phyloP scores from a whole-genome alignment of 2,329 filamentous ascomycete species.

The Dryadomyces quercivorus region DNA sequence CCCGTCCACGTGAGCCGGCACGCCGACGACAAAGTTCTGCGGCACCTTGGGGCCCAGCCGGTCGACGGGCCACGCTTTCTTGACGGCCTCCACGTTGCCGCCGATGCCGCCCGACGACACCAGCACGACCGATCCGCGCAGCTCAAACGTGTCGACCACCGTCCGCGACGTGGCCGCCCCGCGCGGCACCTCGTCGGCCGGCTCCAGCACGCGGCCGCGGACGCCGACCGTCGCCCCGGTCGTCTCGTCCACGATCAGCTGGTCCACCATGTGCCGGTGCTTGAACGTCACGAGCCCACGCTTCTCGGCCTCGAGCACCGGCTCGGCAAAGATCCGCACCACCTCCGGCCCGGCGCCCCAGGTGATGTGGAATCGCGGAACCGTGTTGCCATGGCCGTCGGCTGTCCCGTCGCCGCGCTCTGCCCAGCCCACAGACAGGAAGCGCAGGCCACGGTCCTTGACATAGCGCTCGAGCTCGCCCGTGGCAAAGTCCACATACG shows the following conservation, averaged over 20 bases:
- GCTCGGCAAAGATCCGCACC: conserved; percentile 44
- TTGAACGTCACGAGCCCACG: conserved; percentile 41
- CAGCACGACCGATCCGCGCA: conserved; percentile 38
- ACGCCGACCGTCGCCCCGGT: conserved; percentile 40
- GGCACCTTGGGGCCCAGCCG: conserved; percentile 44
- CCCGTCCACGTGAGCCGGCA: conserved; percentile 52
- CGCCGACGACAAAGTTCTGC: conserved; percentile 43
- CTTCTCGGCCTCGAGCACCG: conserved; percentile 38
- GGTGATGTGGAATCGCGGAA: conserved; percentile 49
- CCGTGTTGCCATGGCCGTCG: conserved; percentile 48
- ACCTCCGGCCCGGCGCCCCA: conserved; percentile 52
- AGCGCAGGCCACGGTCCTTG: conserved; percentile 37
- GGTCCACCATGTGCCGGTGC: conserved; percentile 45
- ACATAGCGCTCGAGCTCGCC: conserved; percentile 47
- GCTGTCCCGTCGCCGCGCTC: conserved; percentile 44
- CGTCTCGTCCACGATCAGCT: conserved; percentile 37
- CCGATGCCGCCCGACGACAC: conserved; percentile 48
- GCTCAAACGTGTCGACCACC: conserved; percentile 37
- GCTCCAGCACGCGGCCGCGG: conserved; percentile 37
- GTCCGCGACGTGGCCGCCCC: conserved; percentile 39
- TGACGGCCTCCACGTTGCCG: conserved; percentile 48
- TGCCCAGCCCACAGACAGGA: conserved; percentile 46
- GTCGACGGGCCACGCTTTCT: conserved; percentile 43
- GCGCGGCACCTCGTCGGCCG: conserved; percentile 32
- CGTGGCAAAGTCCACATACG: conserved; percentile 49